Conservation (phyloP, 331 rosid species). For the Spiraea crenata region DNA sequence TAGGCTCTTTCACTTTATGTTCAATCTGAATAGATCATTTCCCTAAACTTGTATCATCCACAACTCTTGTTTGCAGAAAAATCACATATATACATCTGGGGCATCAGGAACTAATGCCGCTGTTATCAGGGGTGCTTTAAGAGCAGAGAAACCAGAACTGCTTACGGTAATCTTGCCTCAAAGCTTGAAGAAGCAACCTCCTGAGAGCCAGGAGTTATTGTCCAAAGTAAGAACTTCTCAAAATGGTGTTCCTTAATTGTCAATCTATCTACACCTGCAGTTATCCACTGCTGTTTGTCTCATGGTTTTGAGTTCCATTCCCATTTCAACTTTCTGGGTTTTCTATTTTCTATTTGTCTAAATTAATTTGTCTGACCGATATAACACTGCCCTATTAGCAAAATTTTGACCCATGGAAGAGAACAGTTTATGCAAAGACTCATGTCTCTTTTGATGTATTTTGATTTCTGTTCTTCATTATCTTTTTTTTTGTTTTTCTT, state of each 20-base stretch:
- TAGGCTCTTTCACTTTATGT: conserved; percentile 10
- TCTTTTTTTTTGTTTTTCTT: background rate
- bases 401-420: background rate
- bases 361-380: background rate
- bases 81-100: conserved; percentile 95
- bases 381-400: background rate
- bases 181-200: conserved; percentile 91
- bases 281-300: conserved; percentile 1
- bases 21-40: conserved; percentile 8
- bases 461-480: background rate
- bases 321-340: background rate
- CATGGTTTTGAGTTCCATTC: background rate
- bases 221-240: conserved; percentile 66
- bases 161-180: conserved; percentile 98
- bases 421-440: background rate
- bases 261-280: background rate
- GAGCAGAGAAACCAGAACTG: conserved; percentile 97
- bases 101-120: conserved; percentile 99
- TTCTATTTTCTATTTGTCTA: background rate
- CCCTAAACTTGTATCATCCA: conserved; percentile 21
- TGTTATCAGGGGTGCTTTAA: conserved; percentile 95
- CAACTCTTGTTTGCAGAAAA: conserved; percentile 56
- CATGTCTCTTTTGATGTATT: background rate
- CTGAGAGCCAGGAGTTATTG: conserved; percentile 96
- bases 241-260: conserved; percentile 9